Evolutionary conservation across 1,284 basidiomycete species (phyloP).

Genomic region (Coniferiporia weirii): DNA sequence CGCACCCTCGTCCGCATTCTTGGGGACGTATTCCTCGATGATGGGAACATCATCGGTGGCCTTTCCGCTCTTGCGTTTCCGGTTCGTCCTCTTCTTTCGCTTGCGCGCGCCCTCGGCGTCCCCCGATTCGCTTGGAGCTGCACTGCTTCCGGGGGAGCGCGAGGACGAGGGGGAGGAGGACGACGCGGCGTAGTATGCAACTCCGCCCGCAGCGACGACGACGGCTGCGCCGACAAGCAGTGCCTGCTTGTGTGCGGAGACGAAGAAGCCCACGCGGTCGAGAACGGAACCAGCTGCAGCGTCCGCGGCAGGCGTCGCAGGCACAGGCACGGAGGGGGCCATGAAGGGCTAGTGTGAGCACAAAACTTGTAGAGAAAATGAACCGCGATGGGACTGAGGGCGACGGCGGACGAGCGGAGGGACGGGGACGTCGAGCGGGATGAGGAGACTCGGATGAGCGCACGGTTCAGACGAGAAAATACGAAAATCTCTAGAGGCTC

Average conservation of each 20-base stretch:
- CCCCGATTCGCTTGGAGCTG: constrained; percentile 21
- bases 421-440: background rate
- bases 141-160: constrained; percentile 22
- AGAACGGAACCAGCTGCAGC: constrained; percentile 28
- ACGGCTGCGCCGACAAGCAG: constrained; percentile 67
- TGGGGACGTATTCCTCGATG: constrained; percentile 58
- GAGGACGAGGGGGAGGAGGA: constrained; percentile 44
- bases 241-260: constrained; percentile 70
- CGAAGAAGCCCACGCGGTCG: constrained; percentile 64
- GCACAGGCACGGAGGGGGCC: constrained; percentile 8
- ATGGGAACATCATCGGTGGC: constrained; percentile 61
- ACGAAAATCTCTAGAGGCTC: background rate
- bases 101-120: constrained; percentile 45
- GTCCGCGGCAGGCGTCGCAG: constrained; percentile 10
- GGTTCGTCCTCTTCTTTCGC: constrained; percentile 47
- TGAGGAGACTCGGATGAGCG: background rate
- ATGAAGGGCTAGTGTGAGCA: background rate
- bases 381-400: background rate
- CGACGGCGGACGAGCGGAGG: background rate
- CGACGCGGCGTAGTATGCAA: constrained; percentile 57
- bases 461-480: background rate
- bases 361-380: too few species aligned
- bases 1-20: constrained; percentile 34
- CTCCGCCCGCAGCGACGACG: constrained; percentile 70
- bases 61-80: constrained; percentile 51